Conservation (phyloP, 805 yeast genomes). For the Myxozyma mucilagina region DNA sequence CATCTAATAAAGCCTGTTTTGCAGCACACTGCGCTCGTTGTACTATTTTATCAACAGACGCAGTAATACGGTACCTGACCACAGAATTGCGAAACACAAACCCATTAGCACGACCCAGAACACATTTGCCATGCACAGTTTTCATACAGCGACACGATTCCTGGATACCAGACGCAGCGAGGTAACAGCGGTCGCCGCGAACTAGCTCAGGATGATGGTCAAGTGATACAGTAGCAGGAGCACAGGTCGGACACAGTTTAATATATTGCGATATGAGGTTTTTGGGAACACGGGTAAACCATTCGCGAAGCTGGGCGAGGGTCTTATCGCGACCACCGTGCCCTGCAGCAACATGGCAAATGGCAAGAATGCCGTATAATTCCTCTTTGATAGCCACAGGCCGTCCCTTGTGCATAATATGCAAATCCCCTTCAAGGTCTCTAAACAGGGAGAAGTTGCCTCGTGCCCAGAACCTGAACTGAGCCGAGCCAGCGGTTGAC, state of each 20-base stretch:
- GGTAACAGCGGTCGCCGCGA: constrained; percentile 10
- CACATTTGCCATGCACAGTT: background rate
- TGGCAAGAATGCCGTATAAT: constrained; percentile 23
- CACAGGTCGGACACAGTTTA: constrained; percentile 31
- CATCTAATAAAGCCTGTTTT: background rate
- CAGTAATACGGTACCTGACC: constrained; percentile 6
- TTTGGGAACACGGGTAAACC: constrained; percentile 31
- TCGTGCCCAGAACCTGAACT: constrained; percentile 31
- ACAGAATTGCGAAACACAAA: constrained; percentile 2
- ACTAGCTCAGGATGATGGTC: constrained; percentile 58
- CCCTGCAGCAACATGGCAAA: constrained; percentile 17
- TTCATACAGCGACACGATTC: constrained; percentile 9
- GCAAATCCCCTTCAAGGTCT: background rate
- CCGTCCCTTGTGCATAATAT: constrained; percentile 26
- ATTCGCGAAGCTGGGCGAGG: constrained; percentile 21
- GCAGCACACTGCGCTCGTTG: constrained; percentile 10
- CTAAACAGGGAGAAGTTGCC: constrained; percentile 20
- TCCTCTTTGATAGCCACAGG: constrained; percentile 31
- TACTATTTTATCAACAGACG: background rate
- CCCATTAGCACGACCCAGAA: background rate
- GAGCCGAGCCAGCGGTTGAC: constrained; percentile 13
- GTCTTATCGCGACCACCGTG: constrained; percentile 33
- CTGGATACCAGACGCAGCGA: background rate
- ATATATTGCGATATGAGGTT: constrained; percentile 28
- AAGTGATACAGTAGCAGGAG: constrained; percentile 71